These are phyloP conservation scores for Gracilaria vermiculophylla DNA, from an alignment of 23 red algal species.

Conservation along the genomic window DNA sequence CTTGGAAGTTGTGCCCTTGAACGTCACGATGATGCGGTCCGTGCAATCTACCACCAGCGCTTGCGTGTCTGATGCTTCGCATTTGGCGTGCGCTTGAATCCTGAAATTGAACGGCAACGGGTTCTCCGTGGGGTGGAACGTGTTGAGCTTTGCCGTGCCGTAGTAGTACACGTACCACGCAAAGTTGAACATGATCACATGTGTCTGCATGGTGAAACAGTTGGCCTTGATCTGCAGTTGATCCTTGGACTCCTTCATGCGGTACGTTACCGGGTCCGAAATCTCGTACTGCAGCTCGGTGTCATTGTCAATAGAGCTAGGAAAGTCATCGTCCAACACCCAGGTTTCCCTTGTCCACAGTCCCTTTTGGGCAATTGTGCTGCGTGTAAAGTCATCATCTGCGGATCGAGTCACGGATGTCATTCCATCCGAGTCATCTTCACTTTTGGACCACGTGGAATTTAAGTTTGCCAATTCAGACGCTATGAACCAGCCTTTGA, in stretches of 20 bases:
- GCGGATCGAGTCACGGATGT: background rate
- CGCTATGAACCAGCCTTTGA: slow-evolving; percentile 60
- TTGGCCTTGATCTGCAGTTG: slow-evolving; percentile 58
- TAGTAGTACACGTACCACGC: slow-evolving; percentile 83
- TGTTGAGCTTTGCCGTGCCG: slow-evolving; percentile 61
- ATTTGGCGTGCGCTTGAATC: slow-evolving; percentile 56
- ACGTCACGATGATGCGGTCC: slow-evolving; percentile 79
- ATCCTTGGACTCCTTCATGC: slow-evolving; percentile 60
- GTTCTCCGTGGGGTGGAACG: slow-evolving; percentile 57
- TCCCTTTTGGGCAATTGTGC: slow-evolving; percentile 1
- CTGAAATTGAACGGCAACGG: slow-evolving; percentile 56
- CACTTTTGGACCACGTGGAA: slow-evolving; percentile 8
- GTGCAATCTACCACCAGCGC: slow-evolving; percentile 64
- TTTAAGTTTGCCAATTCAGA: slow-evolving; percentile 21
- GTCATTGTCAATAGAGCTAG: slow-evolving; percentile 62
- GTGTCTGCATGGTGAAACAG: slow-evolving; percentile 80
- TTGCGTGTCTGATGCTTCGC: slow-evolving; percentile 60
- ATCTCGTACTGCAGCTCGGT: slow-evolving; percentile 52
- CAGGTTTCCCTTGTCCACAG: background rate
- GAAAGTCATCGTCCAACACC: slow-evolving; percentile 7
- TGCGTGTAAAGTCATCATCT: background rate
- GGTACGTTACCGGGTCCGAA: slow-evolving; percentile 66
- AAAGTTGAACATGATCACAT: slow-evolving; percentile 85
- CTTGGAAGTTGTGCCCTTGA: slow-evolving; percentile 73
- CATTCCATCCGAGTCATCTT: background rate